Base-by-base conservation (phyloP, 768 basidiomycete genomes). In the Leccinum variicolor region DNA sequence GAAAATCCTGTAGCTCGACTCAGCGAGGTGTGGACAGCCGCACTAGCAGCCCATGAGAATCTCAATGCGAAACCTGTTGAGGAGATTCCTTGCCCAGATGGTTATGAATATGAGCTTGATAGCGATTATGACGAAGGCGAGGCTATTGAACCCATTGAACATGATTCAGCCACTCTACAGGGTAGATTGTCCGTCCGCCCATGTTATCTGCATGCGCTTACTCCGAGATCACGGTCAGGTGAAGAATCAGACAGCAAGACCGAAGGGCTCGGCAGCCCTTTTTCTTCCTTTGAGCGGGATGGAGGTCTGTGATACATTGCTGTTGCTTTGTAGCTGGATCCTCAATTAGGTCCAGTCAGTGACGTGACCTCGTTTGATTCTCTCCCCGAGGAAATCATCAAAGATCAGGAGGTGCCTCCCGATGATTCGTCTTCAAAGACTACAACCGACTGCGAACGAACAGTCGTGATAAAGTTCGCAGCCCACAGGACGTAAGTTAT, bases 81-180 rank as follows among this genome's bases (percentile, higher is more conserved):
- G 33, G 61, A 59, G 23, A 56, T 67, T 31, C 25, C 8, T 13
- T 59, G 54, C 29, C 57, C 60, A 6, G 23, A 47, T 0, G 58
- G 46, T 29, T 58, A 66, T 28, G 59, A 70, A 8, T 62, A 68
- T 31, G 61, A 62, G 5, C 58, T 55, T 41, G 70, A 70, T 41
- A 70, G 70, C 14, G 66, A 72, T 51, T 62, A 52, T 6, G 66
- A 72, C 23, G 68, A 68, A 15, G 61, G 61, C 3, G 59, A 61
- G 29, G 36, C 11, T 11, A 17, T 50, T 11, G 51, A 46, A 23
- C 39, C 15, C 13, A 15, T n/a, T 46, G 34, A 46, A 21, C 13
- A 1, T 36, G 47, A 54, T 34, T 4, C 6, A 9, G 23, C 39
- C 39, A 14, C 3, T 11, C 23, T 5, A 1, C 19, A 56, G 52